These are phyloP conservation scores for Alternaria sp. DNA, from an alignment of 2,329 filamentous ascomycete genomes.

Conservation along the genomic window DNA sequence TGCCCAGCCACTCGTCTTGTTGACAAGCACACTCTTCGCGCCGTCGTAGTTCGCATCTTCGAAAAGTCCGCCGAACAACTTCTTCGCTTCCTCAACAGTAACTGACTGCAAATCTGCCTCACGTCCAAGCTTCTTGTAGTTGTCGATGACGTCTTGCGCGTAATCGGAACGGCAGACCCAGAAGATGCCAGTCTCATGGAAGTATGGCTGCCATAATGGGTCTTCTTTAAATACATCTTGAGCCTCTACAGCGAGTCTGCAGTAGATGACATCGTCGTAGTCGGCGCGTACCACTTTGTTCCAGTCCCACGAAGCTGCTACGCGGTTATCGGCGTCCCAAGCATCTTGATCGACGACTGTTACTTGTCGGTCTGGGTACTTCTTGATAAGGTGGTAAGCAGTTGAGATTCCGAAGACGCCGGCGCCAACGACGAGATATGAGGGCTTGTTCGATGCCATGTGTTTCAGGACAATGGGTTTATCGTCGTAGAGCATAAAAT, in stretches of 20 bases:
- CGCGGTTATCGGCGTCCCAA: conserved; percentile 43
- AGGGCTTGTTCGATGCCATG: conserved; percentile 43
- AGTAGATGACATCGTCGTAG: conserved; percentile 71
- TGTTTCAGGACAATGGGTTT: conserved; percentile 28
- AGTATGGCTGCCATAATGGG: conserved; percentile 63
- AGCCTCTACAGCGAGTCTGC: conserved; percentile 70
- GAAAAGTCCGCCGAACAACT: conserved; percentile 67
- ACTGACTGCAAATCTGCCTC: conserved; percentile 58
- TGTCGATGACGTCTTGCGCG: conserved; percentile 59
- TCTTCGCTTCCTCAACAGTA: conserved; percentile 61
- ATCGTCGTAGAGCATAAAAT: conserved; percentile 25
- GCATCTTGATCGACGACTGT: conserved; percentile 53
- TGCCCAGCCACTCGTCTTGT: conserved; percentile 69
- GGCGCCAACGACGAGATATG: conserved; percentile 49
- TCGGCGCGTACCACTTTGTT: conserved; percentile 77
- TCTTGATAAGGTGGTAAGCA: conserved; percentile 52
- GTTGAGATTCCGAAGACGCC: conserved; percentile 52
- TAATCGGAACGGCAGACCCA: conserved; percentile 55
- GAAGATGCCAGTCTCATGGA: conserved; percentile 63
- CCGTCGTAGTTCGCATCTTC: conserved; percentile 67
- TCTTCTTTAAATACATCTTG: conserved; percentile 68
- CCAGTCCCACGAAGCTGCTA: conserved; percentile 75
- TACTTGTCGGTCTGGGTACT: conserved; percentile 53
- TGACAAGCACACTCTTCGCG: conserved; percentile 67
- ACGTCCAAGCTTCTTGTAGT: conserved; percentile 61